phyloP scores from a whole-genome alignment of 176 grass and related monocot genomes.

The Panicum miliaceum region DNA sequence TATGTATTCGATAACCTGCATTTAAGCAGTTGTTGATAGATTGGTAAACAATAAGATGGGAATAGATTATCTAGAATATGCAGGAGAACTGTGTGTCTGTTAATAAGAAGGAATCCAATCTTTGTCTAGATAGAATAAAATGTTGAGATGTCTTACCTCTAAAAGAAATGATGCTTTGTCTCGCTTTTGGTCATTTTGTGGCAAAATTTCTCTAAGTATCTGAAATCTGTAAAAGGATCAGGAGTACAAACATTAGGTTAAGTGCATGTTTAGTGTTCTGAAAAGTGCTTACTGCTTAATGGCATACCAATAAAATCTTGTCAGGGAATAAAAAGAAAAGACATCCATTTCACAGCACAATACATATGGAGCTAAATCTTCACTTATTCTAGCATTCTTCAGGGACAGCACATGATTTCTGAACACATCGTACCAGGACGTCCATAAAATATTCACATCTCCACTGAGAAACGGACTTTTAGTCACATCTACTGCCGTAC shows the following conservation, averaged over 20 bases:
- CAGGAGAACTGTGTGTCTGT: too few species aligned
- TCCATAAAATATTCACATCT: neutral
- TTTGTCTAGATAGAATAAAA: neutral
- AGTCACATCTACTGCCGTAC: neutral
- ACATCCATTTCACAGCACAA: neutral
- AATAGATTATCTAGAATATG: neutral
- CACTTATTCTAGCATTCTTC: neutral
- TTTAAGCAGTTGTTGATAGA: neutral
- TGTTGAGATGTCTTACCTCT: constrained; percentile 50
- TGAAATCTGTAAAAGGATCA: constrained; percentile 73
- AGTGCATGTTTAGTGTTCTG: neutral
- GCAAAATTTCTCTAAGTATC: constrained; percentile 90
- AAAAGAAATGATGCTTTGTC: constrained; percentile 95
- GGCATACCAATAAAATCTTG: neutral
- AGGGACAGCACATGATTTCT: neutral
- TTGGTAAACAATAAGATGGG: neutral
- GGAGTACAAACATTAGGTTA: neutral
- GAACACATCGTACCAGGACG: neutral
- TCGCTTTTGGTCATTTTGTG: constrained; percentile 96
- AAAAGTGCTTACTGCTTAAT: neutral
- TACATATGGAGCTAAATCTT: neutral
- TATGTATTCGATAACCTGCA: constrained; percentile 80
- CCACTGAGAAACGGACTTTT: neutral
- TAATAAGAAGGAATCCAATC: too few species aligned
- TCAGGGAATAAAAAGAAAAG: neutral